These are phyloP conservation scores for Penicillium verhagenii DNA, from an alignment of 495 filamentous ascomycete genomes.

Conservation along the genomic window DNA sequence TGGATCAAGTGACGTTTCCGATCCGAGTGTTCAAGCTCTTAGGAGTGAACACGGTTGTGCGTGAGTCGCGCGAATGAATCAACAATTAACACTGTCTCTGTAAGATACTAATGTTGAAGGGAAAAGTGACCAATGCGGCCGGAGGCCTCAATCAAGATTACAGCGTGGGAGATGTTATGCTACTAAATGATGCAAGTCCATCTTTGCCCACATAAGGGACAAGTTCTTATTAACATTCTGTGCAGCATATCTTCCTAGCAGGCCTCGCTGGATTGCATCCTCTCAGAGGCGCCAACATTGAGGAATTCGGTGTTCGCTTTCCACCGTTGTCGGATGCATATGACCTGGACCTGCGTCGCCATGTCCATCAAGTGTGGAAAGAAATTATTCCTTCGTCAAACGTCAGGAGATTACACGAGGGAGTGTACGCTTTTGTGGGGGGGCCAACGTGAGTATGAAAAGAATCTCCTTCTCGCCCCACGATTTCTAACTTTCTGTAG, in stretches of 20 bases:
- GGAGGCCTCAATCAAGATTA: slow-evolving; percentile 70
- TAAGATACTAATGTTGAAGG: slow-evolving; percentile 3
- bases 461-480: slow-evolving; percentile 1
- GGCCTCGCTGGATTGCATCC: slow-evolving; percentile 69
- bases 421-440: slow-evolving; percentile 71
- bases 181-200: slow-evolving; percentile 65
- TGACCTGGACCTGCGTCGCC: slow-evolving; percentile 63
- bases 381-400: slow-evolving; percentile 39
- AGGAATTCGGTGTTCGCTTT: slow-evolving; percentile 69
- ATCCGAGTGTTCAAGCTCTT: slow-evolving; percentile 68
- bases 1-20: slow-evolving; percentile 67
- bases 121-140: slow-evolving; percentile 71
- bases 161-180: slow-evolving; percentile 68
- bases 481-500: slow-evolving; percentile 30
- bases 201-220: background rate
- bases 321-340: slow-evolving; percentile 75
- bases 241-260: slow-evolving; percentile 70
- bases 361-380: slow-evolving; percentile 61
- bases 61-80: slow-evolving; percentile 34
- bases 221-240: background rate
- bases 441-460: slow-evolving; percentile 59
- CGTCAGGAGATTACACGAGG: slow-evolving; percentile 61
- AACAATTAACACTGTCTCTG: background rate
- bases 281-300: slow-evolving; percentile 67
- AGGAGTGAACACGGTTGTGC: slow-evolving; percentile 62